These are phyloP conservation scores for Backusella tuberculispora DNA, from an alignment of 192 early-diverging fungal species.

Conservation along the genomic window DNA sequence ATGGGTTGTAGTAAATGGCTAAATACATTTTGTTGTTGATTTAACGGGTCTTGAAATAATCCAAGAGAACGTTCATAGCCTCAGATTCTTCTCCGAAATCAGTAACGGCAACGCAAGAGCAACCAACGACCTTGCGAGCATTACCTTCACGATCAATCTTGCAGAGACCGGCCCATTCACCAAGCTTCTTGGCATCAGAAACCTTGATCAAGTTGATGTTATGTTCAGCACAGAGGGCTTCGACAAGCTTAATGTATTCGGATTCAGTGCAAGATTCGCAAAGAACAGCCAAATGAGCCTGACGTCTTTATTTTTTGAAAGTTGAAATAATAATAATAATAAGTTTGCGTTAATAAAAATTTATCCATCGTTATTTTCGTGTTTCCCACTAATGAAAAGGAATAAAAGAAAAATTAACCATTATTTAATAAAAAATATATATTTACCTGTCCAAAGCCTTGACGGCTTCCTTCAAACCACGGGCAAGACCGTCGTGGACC, in stretches of 20 bases:
- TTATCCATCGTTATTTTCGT: too few relatives aligned
- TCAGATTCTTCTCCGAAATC: constrained; percentile 98
- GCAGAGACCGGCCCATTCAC: constrained; percentile 99
- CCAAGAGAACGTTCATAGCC: constrained; percentile 95
- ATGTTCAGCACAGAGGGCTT: constrained; percentile 98
- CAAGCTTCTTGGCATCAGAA: constrained; percentile 96
- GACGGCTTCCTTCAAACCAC: constrained; percentile 95
- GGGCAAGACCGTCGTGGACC: constrained; percentile 94
- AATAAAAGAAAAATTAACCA: not conserved
- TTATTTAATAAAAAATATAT: not conserved
- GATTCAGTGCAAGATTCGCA: constrained; percentile 95
- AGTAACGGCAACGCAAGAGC: constrained; percentile 94
- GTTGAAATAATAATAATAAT: not conserved
- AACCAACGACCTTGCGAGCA: constrained; percentile 95
- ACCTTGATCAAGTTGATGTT: constrained; percentile 99
- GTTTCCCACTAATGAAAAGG: not conserved
- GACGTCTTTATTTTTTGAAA: constrained; percentile 34
- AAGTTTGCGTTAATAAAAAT: not conserved
- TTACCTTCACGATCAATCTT: constrained; percentile 99
- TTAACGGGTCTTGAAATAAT: constrained; percentile 55
- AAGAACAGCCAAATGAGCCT: constrained; percentile 96
- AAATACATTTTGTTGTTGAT: not conserved
- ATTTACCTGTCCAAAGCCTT: constrained; percentile 92
- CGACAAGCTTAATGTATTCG: constrained; percentile 93
- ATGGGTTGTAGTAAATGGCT: too few relatives aligned